Evolutionary conservation across 148 eudicot genomes (phyloP).

Genomic region (Cornus florida): DNA sequence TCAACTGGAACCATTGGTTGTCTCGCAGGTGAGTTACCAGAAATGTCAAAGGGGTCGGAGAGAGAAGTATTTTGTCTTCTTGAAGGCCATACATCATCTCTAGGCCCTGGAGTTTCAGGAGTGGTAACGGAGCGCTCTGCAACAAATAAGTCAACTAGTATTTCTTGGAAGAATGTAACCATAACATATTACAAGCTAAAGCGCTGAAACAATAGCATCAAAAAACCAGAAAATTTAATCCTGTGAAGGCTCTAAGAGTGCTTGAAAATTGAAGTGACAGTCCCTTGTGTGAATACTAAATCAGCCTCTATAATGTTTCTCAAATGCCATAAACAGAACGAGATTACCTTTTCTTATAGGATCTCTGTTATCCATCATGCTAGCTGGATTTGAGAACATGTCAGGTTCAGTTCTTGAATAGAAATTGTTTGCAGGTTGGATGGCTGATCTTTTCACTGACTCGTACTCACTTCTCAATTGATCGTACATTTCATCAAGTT

Average conservation of each 20-base stretch:
- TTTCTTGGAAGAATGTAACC: conserved; percentile 35
- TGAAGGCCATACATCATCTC: conserved; percentile 78
- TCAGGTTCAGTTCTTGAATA: conserved; percentile 69
- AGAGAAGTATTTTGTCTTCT: conserved; percentile 63
- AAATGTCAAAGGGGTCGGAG: conserved; percentile 64
- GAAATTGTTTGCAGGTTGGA: conserved; percentile 77
- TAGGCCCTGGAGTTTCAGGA: conserved; percentile 96
- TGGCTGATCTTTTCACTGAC: conserved; percentile 71
- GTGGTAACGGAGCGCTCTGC: conserved; percentile 82
- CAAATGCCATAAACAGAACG: conserved; percentile 17
- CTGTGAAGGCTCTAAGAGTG: not conserved
- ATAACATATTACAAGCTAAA: not conserved
- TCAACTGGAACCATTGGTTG: conserved; percentile 45
- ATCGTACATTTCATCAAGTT: conserved; percentile 98
- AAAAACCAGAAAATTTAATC: not conserved
- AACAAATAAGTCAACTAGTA: conserved; percentile 71
- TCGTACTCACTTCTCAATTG: conserved; percentile 85
- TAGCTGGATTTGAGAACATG: conserved; percentile 70
- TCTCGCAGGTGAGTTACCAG: conserved; percentile 61
- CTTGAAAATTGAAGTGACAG: not conserved
- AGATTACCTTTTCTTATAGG: conserved; percentile 65
- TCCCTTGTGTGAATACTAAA: not conserved
- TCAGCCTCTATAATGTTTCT: not conserved
- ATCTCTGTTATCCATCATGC: conserved; percentile 73
- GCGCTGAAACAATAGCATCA: not conserved